Conservation (phyloP, 192 early-diverging fungal genomes). For the Coemansia sp. region DNA sequence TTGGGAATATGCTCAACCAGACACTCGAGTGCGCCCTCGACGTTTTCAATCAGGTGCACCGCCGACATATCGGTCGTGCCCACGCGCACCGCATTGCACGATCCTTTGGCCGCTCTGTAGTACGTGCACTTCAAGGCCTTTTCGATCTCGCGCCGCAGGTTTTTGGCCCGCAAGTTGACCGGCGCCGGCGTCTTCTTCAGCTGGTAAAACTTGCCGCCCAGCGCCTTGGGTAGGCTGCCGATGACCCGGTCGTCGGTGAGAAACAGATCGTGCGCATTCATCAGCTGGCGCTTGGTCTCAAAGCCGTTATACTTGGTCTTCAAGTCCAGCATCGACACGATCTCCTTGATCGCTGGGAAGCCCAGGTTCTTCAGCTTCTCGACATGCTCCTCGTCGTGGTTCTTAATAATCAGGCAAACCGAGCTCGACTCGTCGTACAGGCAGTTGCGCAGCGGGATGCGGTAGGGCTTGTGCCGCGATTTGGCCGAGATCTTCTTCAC, state of each 20-base stretch:
- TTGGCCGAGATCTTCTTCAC: constrained; percentile 67
- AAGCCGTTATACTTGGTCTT: constrained; percentile 75
- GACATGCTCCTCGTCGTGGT: constrained; percentile 76
- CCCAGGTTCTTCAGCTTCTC: constrained; percentile 63
- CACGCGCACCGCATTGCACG: constrained; percentile 67
- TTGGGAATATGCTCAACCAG: constrained; percentile 70
- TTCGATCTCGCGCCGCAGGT: constrained; percentile 27
- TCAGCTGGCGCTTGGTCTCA: constrained; percentile 76
- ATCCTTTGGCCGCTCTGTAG: constrained; percentile 17
- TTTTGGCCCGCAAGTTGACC: constrained; percentile 17
- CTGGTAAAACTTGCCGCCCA: constrained; percentile 83
- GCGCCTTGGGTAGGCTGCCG: constrained; percentile 65
- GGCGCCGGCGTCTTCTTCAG: constrained; percentile 70
- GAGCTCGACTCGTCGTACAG: constrained; percentile 62
- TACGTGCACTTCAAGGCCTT: constrained; percentile 32
- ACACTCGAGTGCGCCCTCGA: constrained; percentile 58
- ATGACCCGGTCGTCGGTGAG: constrained; percentile 83
- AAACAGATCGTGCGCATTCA: constrained; percentile 80
- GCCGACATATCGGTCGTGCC: constrained; percentile 61
- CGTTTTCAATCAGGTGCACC: constrained; percentile 73
- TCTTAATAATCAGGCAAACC: constrained; percentile 89
- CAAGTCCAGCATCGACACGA: constrained; percentile 76
- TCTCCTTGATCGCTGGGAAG: constrained; percentile 62
- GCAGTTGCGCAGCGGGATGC: constrained; percentile 70
- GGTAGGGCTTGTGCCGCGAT: constrained; percentile 61